Evolutionary conservation across 768 basidiomycete species (phyloP), one percentile per base, ranked within the genome.

Genomic region (Pulveroboletus sp.): DNA sequence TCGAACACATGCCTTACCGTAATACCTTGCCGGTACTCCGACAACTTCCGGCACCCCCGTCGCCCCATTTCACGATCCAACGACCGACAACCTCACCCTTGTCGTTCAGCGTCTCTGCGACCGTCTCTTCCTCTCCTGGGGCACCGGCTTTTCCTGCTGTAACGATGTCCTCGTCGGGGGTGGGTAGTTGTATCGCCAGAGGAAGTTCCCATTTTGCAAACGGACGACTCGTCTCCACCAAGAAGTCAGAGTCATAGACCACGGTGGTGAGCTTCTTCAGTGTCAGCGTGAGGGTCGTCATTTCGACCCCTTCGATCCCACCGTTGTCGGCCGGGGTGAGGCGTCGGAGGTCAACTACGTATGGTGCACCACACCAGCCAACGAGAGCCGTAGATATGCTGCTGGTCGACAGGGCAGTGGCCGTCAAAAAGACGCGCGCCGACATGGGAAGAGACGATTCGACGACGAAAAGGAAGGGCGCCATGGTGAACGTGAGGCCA

Each of bases 121-220:
- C 76, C 1, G 89, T 89, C 68, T 92, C 89, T 57, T 89, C 82
- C 50, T 69, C 59, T 4, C 82, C 83, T 1, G 76, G 70, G 15
- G 51, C 50, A 2, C 69, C 69, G 2, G 67, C 71, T 35, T 62
- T 69, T 14, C 52, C 49, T 1, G 68, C 60, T n/a, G 51, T 56
- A 18, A 60, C 51, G 5, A 67, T 59, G 53, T 75, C 73, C 15
- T 71, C 62, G 7, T 58, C 53, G 1, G 72, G 13, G 2, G 60
- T 40, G 17, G 79, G 73, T 1, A 84, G 68, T 43, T 74, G 65
- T 28, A 89, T 71, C 21, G 59, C 70, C 38, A 72, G 65, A 21
- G 84, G 81, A 24, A 92, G 78, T 62, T 89, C 84, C 89, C 88
- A 92, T 53, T 81, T 89, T 11, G 89, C 86, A 56, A 91, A 84